A percentile compares a stretch with the other conserved stretches of the same genome.
These are phyloP conservation scores for Candida jianshihensis DNA, from an alignment of 805 yeast genomes.

Conservation along the genomic window DNA sequence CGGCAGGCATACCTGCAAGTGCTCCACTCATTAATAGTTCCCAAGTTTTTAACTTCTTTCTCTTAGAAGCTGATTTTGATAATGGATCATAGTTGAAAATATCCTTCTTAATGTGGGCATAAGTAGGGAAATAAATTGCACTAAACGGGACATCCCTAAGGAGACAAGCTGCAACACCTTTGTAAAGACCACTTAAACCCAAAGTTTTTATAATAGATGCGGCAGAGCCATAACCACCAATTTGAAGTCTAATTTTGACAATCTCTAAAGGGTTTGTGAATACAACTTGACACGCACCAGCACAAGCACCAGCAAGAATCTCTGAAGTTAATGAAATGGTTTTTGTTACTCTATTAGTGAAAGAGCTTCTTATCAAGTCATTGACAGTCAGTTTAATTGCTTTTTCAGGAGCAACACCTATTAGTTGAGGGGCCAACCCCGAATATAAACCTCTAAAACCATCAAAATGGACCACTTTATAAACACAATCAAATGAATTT, in stretches of 20 bases:
- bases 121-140: constrained; percentile 95
- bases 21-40: constrained; percentile 87
- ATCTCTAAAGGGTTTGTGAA: constrained; percentile 96
- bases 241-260: constrained; percentile 90
- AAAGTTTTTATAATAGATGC: constrained; percentile 66
- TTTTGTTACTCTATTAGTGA: constrained; percentile 47
- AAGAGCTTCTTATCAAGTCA: constrained; percentile 72
- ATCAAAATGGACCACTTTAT: constrained; percentile 67
- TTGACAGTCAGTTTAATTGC: constrained; percentile 94
- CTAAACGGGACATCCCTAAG: constrained; percentile 94
- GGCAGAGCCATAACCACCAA: constrained; percentile 77
- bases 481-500: constrained; percentile 81
- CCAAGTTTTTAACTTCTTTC: constrained; percentile 63
- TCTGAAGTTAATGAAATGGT: constrained; percentile 54
- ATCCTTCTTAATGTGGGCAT: constrained; percentile 84
- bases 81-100: constrained; percentile 76
- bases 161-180: constrained; percentile 87
- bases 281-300: constrained; percentile 94
- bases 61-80: constrained; percentile 33
- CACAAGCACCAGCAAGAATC: constrained; percentile 82
- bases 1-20: constrained; percentile 96
- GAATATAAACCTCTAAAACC: constrained; percentile 84
- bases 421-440: constrained; percentile 87
- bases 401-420: constrained; percentile 98
- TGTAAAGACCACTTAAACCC: constrained; percentile 82